Conservation (phyloP, 2,329 filamentous ascomycete genomes). For the Neofusicoccum cordaticola region DNA sequence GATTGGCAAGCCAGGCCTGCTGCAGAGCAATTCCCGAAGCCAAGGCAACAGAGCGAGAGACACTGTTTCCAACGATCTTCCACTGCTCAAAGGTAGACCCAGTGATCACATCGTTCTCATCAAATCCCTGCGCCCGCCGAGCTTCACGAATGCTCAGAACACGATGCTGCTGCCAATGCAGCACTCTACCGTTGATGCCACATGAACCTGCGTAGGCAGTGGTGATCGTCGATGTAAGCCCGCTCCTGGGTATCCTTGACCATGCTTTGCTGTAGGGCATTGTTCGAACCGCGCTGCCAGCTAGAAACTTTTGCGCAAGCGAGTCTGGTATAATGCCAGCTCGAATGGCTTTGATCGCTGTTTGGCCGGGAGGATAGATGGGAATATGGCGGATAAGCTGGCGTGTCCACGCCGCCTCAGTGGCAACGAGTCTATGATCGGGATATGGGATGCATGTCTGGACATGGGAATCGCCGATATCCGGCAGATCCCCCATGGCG, state of each 20-base stretch:
- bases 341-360: conserved; percentile 19
- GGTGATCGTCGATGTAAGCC: conserved; percentile 62
- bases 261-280: conserved; percentile 33
- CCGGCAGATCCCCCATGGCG: conserved; percentile 60
- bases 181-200: conserved; percentile 50
- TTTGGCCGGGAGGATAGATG: conserved; percentile 43
- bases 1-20: conserved; percentile 52
- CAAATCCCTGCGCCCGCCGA: conserved; percentile 66
- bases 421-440: conserved; percentile 57
- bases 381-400: conserved; percentile 47
- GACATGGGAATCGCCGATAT: conserved; percentile 59
- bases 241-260: conserved; percentile 51
- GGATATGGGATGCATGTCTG: conserved; percentile 64
- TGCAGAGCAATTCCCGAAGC: conserved; percentile 63
- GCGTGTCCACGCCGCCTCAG: neutral
- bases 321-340: conserved; percentile 17
- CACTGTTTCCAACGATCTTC: conserved; percentile 72
- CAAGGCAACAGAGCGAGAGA: conserved; percentile 66
- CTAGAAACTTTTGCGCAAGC: neutral
- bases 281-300: no score
- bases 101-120: conserved; percentile 67
- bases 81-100: conserved; percentile 57
- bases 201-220: conserved; percentile 55
- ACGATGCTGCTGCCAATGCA: conserved; percentile 68
- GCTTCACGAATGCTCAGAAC: conserved; percentile 64